A percentile compares a stretch with the other conserved stretches of the same genome.
phyloP scores from a whole-genome alignment of 495 filamentous ascomycete species.

The Podospora pseudopauciseta region DNA sequence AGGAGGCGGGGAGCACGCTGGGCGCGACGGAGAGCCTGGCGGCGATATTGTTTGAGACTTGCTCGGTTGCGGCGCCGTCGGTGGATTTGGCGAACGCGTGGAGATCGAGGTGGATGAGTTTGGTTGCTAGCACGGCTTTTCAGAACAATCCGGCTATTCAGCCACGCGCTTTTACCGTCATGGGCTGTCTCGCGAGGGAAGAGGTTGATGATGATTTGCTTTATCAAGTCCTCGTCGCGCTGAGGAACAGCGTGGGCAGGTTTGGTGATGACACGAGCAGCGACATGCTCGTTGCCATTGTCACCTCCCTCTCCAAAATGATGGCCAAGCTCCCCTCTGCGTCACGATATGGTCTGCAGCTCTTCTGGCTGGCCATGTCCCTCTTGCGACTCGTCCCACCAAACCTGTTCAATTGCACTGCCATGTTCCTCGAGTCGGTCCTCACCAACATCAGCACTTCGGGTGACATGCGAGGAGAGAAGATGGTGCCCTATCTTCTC shows the following conservation, averaged over 20 bases:
- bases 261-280: constrained; percentile 57
- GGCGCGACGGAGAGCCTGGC: constrained; percentile 52
- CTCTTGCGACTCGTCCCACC: constrained; percentile 58
- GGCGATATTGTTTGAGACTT: constrained; percentile 57
- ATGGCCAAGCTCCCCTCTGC: constrained; percentile 61
- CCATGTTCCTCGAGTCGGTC: constrained; percentile 59
- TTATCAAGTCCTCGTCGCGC: constrained; percentile 63
- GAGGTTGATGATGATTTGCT: constrained; percentile 66
- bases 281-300: constrained; percentile 64
- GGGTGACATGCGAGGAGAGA: constrained; percentile 53
- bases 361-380: constrained; percentile 66
- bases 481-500: constrained; percentile 54
- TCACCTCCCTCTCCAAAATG: constrained; percentile 64
- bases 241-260: constrained; percentile 55
- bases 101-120: constrained; percentile 68
- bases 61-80: constrained; percentile 56
- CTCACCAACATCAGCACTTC: constrained; percentile 55
- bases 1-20: constrained; percentile 47
- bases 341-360: constrained; percentile 61
- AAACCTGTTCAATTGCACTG: constrained; percentile 59
- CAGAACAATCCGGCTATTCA: constrained; percentile 68
- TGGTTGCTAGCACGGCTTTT: constrained; percentile 66
- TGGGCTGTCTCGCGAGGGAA: constrained; percentile 64
- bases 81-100: constrained; percentile 62
- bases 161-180: constrained; percentile 62